These are phyloP conservation scores for Beauveria australis DNA, from an alignment of 2,329 filamentous ascomycete species.

Conservation along the genomic window DNA sequence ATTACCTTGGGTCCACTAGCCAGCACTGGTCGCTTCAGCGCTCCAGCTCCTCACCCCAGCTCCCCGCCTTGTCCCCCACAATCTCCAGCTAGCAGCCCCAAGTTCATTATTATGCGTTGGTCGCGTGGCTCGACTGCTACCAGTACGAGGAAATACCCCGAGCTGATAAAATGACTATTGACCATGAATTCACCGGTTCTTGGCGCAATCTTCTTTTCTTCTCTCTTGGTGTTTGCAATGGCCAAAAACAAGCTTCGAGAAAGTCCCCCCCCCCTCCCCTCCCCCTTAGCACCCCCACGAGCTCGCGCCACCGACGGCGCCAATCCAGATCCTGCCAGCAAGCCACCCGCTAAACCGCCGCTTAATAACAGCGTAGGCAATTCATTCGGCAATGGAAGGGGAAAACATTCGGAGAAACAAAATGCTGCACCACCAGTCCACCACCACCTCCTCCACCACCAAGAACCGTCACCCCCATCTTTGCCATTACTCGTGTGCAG, in stretches of 20 bases:
- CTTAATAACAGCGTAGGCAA: background rate
- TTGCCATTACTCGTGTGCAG: background rate
- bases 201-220: background rate
- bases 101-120: background rate
- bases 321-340: background rate
- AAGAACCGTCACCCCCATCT: background rate
- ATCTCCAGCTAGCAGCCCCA: background rate
- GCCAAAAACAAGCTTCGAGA: background rate
- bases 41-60: background rate
- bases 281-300: background rate
- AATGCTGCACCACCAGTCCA: no score
- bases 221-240: background rate
- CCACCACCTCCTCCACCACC: no score
- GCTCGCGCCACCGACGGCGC: background rate
- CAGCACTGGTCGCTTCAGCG: background rate
- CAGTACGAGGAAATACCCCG: background rate
- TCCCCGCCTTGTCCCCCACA: conserved; percentile 5
- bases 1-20: no score
- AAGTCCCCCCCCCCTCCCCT: background rate
- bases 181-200: background rate
- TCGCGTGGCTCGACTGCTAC: background rate
- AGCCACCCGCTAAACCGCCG: background rate
- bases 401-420: background rate
- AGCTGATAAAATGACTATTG: background rate
- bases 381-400: background rate